Conservation (phyloP, 495 filamentous ascomycete genomes). For the Aspergillus steynii region DNA sequence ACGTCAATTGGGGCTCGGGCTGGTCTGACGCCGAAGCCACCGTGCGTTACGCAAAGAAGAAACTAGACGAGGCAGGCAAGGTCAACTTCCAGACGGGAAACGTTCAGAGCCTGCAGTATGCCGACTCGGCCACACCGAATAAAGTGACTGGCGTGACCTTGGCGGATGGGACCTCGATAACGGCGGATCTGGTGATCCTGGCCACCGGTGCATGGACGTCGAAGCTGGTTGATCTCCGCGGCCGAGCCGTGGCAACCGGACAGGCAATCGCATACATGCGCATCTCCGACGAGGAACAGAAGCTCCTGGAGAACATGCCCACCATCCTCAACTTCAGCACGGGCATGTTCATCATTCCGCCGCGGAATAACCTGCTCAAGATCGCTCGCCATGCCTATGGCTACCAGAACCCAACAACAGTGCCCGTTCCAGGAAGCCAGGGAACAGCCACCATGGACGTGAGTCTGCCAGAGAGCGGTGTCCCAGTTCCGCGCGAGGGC, state of each 20-base stretch:
- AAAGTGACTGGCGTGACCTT: conserved; percentile 57
- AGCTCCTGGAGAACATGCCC: conserved; percentile 61
- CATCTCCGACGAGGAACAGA: conserved; percentile 68
- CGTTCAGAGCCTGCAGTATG: conserved; percentile 55
- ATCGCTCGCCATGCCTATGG: conserved; percentile 81
- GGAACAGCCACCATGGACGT: conserved; percentile 35
- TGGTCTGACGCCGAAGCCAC: conserved; percentile 81
- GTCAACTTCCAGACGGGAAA: conserved; percentile 65
- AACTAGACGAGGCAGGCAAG: conserved; percentile 57
- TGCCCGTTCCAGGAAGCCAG: conserved; percentile 38
- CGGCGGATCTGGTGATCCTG: conserved; percentile 72
- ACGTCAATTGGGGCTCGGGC: conserved; percentile 76
- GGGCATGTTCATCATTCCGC: conserved; percentile 84
- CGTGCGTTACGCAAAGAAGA: conserved; percentile 68
- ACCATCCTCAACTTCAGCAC: conserved; percentile 76
- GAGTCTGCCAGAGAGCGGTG: conserved; percentile 39
- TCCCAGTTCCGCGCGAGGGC: conserved; percentile 58
- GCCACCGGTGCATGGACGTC: conserved; percentile 87
- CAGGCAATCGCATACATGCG: conserved; percentile 78
- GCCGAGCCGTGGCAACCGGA: conserved; percentile 72
- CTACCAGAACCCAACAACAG: conserved; percentile 65
- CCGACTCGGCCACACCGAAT: conserved; percentile 6
- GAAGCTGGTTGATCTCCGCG: conserved; percentile 73
- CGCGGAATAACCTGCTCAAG: conserved; percentile 70
- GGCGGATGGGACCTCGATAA: conserved; percentile 50